Conservation (phyloP, 2,329 filamentous ascomycete genomes). For the Scytalidium lignicola region DNA sequence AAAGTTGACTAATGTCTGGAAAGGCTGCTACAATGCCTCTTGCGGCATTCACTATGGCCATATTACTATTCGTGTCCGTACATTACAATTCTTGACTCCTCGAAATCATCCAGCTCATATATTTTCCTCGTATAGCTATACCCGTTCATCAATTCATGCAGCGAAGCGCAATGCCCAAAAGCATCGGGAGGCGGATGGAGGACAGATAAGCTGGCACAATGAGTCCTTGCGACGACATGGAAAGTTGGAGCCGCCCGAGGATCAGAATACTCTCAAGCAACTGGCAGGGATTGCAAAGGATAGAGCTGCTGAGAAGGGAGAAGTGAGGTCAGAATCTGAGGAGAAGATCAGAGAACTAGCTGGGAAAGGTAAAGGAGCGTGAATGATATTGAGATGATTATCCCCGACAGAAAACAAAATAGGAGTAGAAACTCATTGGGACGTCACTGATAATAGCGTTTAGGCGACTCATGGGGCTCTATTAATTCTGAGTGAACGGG, state of each 20-base stretch:
- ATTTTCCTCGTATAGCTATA: constrained; percentile 53
- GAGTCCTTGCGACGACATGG: constrained; percentile 50
- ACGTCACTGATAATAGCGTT: too few species aligned
- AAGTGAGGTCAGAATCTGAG: constrained; percentile 13
- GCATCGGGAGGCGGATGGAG: constrained; percentile 52
- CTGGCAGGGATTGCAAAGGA: constrained; percentile 12
- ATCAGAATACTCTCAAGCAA: constrained; percentile 27
- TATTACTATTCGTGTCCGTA: constrained; percentile 38
- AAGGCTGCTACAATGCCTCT: constrained; percentile 38
- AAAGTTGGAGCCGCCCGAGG: constrained; percentile 33
- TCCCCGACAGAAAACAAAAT: too few species aligned
- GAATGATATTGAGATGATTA: too few species aligned
- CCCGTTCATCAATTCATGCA: constrained; percentile 58
- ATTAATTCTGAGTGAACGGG: too few species aligned
- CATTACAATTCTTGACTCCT: constrained; percentile 24
- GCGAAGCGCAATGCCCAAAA: constrained; percentile 61
- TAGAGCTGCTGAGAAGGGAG: constrained; percentile 10
- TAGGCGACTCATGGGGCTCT: too few species aligned
- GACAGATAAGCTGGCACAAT: constrained; percentile 48
- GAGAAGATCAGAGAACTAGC: constrained; percentile 14
- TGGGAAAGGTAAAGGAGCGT: constrained; percentile 10
- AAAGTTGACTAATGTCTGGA: constrained; percentile 8
- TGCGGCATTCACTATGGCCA: constrained; percentile 50
- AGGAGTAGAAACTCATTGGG: too few species aligned
- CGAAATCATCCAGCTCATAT: background rate